These are phyloP conservation scores for Blastocystis sp. DNA, from an alignment of 352 stramenopile species.

Conservation along the genomic window DNA sequence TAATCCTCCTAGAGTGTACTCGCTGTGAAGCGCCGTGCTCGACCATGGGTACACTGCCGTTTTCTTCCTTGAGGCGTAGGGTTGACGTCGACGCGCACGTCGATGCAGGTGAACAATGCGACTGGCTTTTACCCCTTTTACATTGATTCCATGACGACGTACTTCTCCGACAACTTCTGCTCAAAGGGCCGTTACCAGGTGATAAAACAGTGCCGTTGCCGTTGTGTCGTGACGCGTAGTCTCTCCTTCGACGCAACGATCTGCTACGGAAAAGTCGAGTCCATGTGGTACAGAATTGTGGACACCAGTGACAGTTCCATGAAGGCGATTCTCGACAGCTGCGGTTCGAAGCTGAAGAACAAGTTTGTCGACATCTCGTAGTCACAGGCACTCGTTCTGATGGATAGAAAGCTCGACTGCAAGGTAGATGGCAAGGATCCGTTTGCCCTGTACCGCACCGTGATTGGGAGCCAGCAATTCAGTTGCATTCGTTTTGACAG, in stretches of 20 bases:
- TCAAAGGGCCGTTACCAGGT: background rate
- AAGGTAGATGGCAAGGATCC: conserved; percentile 10
- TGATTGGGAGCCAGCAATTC: conserved; percentile 13
- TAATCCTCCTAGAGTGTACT: conserved; percentile 30
- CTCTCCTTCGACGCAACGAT: conserved; percentile 1
- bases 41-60: background rate
- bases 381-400: background rate
- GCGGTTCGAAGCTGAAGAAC: conserved; percentile 22
- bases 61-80: background rate
- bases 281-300: background rate
- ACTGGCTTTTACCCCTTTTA: conserved; percentile 53
- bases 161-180: conserved; percentile 11
- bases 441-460: background rate
- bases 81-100: background rate
- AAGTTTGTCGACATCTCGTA: conserved; percentile 63
- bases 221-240: background rate
- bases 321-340: conserved; percentile 8
- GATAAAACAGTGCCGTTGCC: background rate
- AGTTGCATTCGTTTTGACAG: conserved; percentile 18
- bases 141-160: background rate
- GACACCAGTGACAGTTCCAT: background rate
- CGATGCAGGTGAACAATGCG: conserved; percentile 23
- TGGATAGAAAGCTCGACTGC: conserved; percentile 11
- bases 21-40: background rate
- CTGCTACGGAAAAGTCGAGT: conserved; percentile 25